Evolutionary conservation across 2,329 filamentous ascomycete species (phyloP), one percentile per base, ranked within the genome.

Genomic region (Penicillium sp.): DNA sequence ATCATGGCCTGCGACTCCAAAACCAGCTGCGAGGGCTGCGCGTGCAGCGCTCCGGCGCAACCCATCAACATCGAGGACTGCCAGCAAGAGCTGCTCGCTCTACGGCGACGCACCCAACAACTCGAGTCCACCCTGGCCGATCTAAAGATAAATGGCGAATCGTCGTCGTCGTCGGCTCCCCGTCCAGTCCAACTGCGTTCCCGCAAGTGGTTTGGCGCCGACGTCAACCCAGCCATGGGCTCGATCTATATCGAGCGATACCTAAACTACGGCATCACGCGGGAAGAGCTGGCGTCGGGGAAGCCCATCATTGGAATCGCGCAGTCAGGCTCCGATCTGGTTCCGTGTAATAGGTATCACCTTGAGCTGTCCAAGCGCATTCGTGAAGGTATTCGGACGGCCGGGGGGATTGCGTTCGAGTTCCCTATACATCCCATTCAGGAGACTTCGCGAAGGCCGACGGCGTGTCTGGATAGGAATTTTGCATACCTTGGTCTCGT

Each of bases 401-500:
- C 78, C 1, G 79, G 78, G 2, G 79, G 73, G 28, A 77, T 81
- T 61, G 74, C 77, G 2, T 75, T 81, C 59, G 79, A 81, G 62
- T 81, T 81, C 58, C 79, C 79, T 3, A 79, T 72, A 20, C 78
- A 81, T 64, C 79, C 79, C 3, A 81, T 81, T 42, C 79, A 81
- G 60, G 79, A 81, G 65, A 79, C 70, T 21, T 68, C 69, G 5
- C 67, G 77, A 26, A 67, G 78, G 24, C 78, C 79, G 18, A 80
- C 78, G 5, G 77, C 79, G 0, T 76, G 75, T 14, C 68, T 81
- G 46, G 79, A 81, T 64, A 71, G 79, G 8, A 81, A 81, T 60
- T 64, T 81, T 52, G 71, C 76, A 1, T 80, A 80, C 64, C 65
- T 81, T 23, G 68, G 72, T 11, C 66, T 81, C 28, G 78, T 80